phyloP scores from a whole-genome alignment of 2,329 filamentous ascomycete species.

The Aspergillus intermedius region DNA sequence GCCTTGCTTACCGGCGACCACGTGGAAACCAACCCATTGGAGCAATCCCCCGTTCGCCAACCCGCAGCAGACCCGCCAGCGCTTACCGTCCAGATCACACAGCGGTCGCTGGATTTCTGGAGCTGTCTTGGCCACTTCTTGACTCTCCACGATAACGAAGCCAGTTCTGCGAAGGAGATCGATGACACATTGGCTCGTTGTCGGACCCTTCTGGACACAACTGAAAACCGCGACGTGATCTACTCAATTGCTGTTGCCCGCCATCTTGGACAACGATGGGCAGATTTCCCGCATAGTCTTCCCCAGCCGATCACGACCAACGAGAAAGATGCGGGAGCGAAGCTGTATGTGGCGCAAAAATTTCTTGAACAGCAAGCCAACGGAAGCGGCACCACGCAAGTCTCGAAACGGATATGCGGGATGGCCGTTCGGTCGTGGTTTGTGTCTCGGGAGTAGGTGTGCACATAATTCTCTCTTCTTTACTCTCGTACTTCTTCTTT shows the following conservation, averaged over 20 bases:
- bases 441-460: constrained; percentile 28
- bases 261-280: constrained; percentile 62
- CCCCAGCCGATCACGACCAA: constrained; percentile 54
- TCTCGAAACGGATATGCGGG: constrained; percentile 63
- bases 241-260: constrained; percentile 81
- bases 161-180: constrained; percentile 49
- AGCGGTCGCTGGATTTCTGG: constrained; percentile 75
- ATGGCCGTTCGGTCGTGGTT: constrained; percentile 57
- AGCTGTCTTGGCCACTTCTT: constrained; percentile 67
- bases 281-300: constrained; percentile 52
- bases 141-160: constrained; percentile 56
- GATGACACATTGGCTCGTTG: constrained; percentile 61
- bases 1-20: constrained; percentile 67
- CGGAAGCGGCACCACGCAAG: constrained; percentile 66
- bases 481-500: background rate
- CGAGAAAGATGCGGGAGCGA: constrained; percentile 60
- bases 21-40: constrained; percentile 47
- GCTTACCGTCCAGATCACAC: constrained; percentile 47
- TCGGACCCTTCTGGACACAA: constrained; percentile 66
- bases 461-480: constrained; percentile 10
- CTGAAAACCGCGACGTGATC: constrained; percentile 82
- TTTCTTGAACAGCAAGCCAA: constrained; percentile 62
- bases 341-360: constrained; percentile 62
- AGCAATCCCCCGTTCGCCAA: constrained; percentile 36
- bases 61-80: constrained; percentile 29